Percentiles rank a stretch among this genome's conserved stretches.
Conservation (phyloP, 345 rosid genomes). For the Angophora floribunda region DNA sequence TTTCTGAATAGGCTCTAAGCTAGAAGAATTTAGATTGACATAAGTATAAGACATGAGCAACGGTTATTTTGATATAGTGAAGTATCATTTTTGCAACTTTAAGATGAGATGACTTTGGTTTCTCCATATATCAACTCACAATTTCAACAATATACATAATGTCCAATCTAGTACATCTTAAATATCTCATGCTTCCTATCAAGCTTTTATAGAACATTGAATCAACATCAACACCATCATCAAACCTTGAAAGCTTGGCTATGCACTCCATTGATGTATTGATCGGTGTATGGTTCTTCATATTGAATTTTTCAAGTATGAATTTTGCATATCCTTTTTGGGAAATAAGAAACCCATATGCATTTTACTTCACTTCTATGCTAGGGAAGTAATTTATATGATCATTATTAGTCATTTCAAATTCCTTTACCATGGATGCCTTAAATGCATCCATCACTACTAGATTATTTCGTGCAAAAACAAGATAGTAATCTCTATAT, state of each 20-base stretch:
- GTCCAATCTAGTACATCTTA: neutral
- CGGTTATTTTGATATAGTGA: neutral
- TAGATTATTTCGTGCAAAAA: too few species aligned
- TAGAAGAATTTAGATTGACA: neutral
- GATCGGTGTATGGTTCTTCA: neutral
- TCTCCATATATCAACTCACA: neutral
- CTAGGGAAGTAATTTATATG: neutral
- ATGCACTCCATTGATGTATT: neutral
- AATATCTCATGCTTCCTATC: neutral
- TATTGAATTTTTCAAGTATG: neutral
- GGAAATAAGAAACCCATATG: neutral
- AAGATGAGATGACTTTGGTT: neutral
- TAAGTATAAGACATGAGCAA: neutral
- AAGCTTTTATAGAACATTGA: neutral
- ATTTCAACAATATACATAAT: neutral
- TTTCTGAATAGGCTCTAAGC: neutral
- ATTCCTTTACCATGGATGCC: neutral
- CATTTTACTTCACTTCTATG: neutral
- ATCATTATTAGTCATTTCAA: neutral
- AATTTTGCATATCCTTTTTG: neutral
- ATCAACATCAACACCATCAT: neutral
- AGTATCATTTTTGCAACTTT: too few species aligned
- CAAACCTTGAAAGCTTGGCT: neutral
- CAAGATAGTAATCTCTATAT: neutral
- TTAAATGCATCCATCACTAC: neutral